Evolutionary conservation across 768 basidiomycete genomes (phyloP).

Genomic region (Serendipita indica): DNA sequence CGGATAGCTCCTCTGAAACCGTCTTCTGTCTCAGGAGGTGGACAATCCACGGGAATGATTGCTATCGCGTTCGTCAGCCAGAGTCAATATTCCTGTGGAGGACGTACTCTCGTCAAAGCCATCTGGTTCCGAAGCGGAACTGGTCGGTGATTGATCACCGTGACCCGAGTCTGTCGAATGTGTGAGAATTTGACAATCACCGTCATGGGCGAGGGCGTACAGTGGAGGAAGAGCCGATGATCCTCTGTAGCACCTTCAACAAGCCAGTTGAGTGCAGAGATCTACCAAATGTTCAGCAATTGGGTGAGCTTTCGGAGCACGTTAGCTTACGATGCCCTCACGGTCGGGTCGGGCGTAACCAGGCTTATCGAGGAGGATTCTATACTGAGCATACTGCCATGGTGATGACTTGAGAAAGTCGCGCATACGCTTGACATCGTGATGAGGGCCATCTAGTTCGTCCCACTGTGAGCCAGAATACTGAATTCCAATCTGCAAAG

Average conservation of each 20-base stretch:
- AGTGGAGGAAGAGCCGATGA: conserved; percentile 7
- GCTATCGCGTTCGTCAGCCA: neutral
- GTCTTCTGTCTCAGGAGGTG: neutral
- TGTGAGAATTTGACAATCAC: neutral
- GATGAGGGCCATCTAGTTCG: conserved; percentile 4
- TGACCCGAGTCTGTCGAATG: conserved; percentile 2
- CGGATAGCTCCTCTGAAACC: conserved; percentile 4
- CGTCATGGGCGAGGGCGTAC: neutral
- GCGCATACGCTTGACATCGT: conserved; percentile 1
- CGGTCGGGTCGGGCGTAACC: neutral
- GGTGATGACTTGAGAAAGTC: neutral
- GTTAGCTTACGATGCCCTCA: neutral
- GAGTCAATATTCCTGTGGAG: neutral
- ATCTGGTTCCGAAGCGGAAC: conserved; percentile 3
- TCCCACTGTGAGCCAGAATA: neutral
- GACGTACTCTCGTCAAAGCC: conserved; percentile 6
- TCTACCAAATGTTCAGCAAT: neutral
- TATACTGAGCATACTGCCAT: conserved; percentile 2
- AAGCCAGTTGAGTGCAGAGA: neutral
- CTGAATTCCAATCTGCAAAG: conserved; percentile 2
- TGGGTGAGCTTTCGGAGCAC: neutral
- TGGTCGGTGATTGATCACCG: neutral
- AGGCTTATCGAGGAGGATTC: neutral
- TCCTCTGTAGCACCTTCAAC: conserved; percentile 1
- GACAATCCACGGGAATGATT: conserved; percentile 5